Conservation (phyloP, 768 basidiomycete genomes). For the Mycena capillaripes region DNA sequence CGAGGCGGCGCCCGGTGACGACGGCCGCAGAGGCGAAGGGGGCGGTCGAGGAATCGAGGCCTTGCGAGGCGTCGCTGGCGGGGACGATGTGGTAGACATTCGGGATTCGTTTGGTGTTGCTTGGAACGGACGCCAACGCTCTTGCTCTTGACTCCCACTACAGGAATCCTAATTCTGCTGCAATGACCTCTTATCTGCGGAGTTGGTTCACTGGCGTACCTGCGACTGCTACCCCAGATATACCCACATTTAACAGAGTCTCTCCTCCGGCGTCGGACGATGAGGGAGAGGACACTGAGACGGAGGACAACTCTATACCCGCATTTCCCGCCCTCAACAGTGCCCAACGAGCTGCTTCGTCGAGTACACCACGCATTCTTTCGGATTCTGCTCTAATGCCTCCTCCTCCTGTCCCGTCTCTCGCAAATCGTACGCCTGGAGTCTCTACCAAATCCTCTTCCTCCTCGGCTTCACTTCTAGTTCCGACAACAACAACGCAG, state of each 20-base stretch:
- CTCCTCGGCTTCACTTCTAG: slow-evolving; percentile 60
- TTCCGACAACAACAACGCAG: slow-evolving; percentile 75
- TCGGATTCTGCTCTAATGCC: slow-evolving; percentile 68
- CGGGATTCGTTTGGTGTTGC: not conserved
- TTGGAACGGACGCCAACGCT: not conserved
- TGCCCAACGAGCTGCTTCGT: slow-evolving; percentile 70
- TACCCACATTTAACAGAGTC: slow-evolving; percentile 52
- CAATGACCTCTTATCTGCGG: slow-evolving; percentile 72
- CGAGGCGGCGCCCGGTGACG: slow-evolving; percentile 46
- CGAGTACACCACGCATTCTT: slow-evolving; percentile 52
- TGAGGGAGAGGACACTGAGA: slow-evolving; percentile 49
- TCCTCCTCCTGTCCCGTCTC: slow-evolving; percentile 61
- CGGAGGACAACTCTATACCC: slow-evolving; percentile 72
- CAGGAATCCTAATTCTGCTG: not conserved
- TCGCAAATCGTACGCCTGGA: slow-evolving; percentile 57
- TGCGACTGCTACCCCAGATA: slow-evolving; percentile 38
- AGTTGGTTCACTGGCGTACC: slow-evolving; percentile 66
- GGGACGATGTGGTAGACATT: slow-evolving; percentile 31
- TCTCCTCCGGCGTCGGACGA: slow-evolving; percentile 60
- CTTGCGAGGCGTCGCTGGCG: slow-evolving; percentile 42
- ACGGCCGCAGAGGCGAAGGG: slow-evolving; percentile 62
- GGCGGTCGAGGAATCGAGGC: slow-evolving; percentile 50
- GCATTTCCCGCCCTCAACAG: slow-evolving; percentile 82
- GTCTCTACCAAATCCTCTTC: slow-evolving; percentile 46
- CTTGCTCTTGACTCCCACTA: not conserved